phyloP scores from a whole-genome alignment of 2,329 filamentous ascomycete genomes.

The Penicillium glabrum region DNA sequence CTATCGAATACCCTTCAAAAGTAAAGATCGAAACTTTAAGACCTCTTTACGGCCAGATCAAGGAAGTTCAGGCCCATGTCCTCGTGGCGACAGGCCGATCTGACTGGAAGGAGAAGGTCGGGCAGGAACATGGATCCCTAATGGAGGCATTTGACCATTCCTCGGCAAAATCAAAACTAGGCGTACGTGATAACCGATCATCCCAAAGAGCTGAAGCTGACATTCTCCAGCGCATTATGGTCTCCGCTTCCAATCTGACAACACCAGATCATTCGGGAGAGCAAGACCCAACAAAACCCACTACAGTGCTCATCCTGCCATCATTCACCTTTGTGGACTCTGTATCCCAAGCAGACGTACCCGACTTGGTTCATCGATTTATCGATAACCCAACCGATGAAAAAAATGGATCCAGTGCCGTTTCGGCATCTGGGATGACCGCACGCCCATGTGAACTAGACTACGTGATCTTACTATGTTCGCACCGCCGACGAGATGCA shows the following conservation, averaged over 20 bases:
- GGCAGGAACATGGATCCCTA: constrained; percentile 47
- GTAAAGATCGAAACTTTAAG: constrained; percentile 33
- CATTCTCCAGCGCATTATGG: constrained; percentile 30
- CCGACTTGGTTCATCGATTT: constrained; percentile 65
- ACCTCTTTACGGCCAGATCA: constrained; percentile 38
- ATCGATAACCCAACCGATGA: constrained; percentile 61
- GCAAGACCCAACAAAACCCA: constrained; percentile 46
- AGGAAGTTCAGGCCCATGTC: constrained; percentile 36
- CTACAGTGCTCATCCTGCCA: constrained; percentile 76
- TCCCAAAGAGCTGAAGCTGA: neutral
- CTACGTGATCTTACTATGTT: constrained; percentile 84
- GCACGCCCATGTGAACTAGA: constrained; percentile 71
- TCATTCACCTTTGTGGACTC: constrained; percentile 78
- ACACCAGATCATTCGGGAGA: constrained; percentile 12
- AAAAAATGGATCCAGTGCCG: constrained; percentile 27
- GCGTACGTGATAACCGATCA: constrained; percentile 50
- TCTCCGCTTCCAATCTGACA: constrained; percentile 38
- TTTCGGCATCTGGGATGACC: constrained; percentile 34
- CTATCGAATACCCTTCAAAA: constrained; percentile 34
- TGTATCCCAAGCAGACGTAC: constrained; percentile 65
- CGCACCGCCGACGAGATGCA: constrained; percentile 82
- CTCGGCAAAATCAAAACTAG: constrained; percentile 62
- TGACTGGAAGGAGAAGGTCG: constrained; percentile 39
- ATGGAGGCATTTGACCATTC: constrained; percentile 50
- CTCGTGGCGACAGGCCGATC: constrained; percentile 40